These are phyloP conservation scores for Leptodontidium sp. DNA, from an alignment of 2,329 filamentous ascomycete genomes.

Conservation along the genomic window DNA sequence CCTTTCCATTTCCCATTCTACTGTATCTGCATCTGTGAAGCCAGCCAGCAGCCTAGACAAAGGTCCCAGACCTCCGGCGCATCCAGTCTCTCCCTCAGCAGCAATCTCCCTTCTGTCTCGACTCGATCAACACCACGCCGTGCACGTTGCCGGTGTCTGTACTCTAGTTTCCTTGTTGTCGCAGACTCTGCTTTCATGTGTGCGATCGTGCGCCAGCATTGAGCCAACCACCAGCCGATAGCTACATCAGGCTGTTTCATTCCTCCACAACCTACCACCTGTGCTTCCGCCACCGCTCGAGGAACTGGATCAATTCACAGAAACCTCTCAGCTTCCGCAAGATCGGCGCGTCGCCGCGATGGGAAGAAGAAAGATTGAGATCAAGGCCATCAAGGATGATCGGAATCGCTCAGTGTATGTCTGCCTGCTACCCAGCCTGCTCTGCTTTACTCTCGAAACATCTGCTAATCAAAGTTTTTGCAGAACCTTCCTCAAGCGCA, in stretches of 20 bases:
- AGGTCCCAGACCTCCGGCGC: slow-evolving; percentile 17
- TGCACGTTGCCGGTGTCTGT: slow-evolving; percentile 21
- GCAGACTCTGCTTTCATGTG: slow-evolving; percentile 29
- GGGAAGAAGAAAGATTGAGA: slow-evolving; percentile 99
- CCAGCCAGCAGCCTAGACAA: neutral
- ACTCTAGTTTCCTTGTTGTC: slow-evolving; percentile 30
- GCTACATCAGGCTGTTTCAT: slow-evolving; percentile 33
- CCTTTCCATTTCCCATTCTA: neutral
- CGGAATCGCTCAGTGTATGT: slow-evolving; percentile 93
- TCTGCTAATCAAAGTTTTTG: slow-evolving; percentile 21
- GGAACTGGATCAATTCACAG: slow-evolving; percentile 45
- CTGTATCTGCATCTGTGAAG: slow-evolving; percentile 9
- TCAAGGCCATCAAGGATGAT: slow-evolving; percentile 99
- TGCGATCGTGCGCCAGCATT: slow-evolving; percentile 34
- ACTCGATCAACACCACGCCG: neutral
- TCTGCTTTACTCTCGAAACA: slow-evolving; percentile 31
- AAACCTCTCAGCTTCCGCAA: slow-evolving; percentile 40
- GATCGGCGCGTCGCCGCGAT: slow-evolving; percentile 60
- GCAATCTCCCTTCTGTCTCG: neutral
- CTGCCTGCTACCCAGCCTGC: slow-evolving; percentile 5
- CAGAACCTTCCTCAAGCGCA: slow-evolving; percentile 98
- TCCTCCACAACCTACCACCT: slow-evolving; percentile 15
- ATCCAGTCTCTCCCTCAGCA: slow-evolving; percentile 17
- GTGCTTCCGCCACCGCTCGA: slow-evolving; percentile 28
- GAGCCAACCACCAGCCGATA: slow-evolving; percentile 28